These are phyloP conservation scores for Ceratocystis harringtonii DNA, from an alignment of 2,329 filamentous ascomycete genomes.

Conservation along the genomic window DNA sequence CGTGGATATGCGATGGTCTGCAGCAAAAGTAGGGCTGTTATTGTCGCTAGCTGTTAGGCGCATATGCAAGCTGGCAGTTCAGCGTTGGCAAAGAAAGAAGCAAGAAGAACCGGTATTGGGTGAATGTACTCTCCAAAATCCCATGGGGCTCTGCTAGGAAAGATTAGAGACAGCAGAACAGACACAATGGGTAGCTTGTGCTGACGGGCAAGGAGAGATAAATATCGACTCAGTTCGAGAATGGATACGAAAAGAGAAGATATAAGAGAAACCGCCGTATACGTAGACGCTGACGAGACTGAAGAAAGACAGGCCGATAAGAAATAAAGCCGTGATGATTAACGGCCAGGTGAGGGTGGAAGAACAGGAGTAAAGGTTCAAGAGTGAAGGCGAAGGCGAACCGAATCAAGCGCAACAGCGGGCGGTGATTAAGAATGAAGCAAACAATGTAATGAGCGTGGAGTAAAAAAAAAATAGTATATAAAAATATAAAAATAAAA, in stretches of 20 bases:
- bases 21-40: not conserved
- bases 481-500: not conserved
- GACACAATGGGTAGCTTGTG: not conserved
- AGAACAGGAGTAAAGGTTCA: too few species aligned
- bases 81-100: not conserved
- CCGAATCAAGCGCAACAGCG: not conserved
- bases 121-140: too few species aligned
- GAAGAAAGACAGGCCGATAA: not conserved
- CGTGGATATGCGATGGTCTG: not conserved
- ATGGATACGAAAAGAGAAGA: not conserved
- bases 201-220: not conserved
- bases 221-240: not conserved
- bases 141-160: too few species aligned
- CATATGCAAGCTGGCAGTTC: slow-evolving; percentile 6
- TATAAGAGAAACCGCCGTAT: not conserved
- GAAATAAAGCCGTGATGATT: not conserved
- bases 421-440: not conserved
- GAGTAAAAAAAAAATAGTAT: not conserved
- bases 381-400: not conserved
- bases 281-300: not conserved
- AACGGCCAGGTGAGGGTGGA: not conserved
- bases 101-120: not conserved
- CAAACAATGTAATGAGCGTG: not conserved
- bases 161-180: not conserved
- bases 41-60: not conserved